Base-by-base conservation (phyloP, 257 asterid genomes). In the Agastache rugosa region DNA sequence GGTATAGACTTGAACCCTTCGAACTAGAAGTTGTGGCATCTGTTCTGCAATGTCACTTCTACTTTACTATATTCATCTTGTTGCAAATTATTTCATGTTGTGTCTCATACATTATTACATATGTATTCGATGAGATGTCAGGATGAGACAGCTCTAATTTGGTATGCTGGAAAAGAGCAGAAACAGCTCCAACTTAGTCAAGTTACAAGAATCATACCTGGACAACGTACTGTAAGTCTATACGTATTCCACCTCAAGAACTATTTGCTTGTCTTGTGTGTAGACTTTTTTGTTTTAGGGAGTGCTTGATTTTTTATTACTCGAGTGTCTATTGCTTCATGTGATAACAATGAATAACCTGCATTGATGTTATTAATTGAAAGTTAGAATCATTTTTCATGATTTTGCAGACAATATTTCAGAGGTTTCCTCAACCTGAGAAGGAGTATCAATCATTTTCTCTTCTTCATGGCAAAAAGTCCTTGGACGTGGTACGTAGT, bases 361-460 rank as follows among this genome's bases (percentile, higher is more conserved):
- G 17, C 35, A 31, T 17, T 22, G 12, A 65, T 48, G 23, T 35
- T 71, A 16, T 62, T 50, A 23, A 25, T 48, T 63, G 19, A 61
- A 62, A 44, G 65, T 69, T 7, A n/a, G 27, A 14, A 63, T 37
- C 31, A 8, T n/a, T 55, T 11, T 72, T 58, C 56, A 70, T 73
- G 72, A 70, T 69, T 80, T 63, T 77, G 79, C 85, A 84, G 93
- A 86, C 82, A 63, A 62, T 67, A 71, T 90, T 90, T 83, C 90
- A 81, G 81, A 85, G 93, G 63, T 83, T 79, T 83, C 93, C 95
- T 67, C 92, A 85, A 54, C 95, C 96, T 55, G 95, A 90, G 78
- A 90, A 87, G 82, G 96, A 90, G 70, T 88, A 90, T 71, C 96
- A 88, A 71, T 88, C 96, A 61, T 90, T 90, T 81, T 88, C 96